These are phyloP conservation scores for Ogataea haglerorum DNA, from an alignment of 805 yeast species.

Conservation along the genomic window DNA sequence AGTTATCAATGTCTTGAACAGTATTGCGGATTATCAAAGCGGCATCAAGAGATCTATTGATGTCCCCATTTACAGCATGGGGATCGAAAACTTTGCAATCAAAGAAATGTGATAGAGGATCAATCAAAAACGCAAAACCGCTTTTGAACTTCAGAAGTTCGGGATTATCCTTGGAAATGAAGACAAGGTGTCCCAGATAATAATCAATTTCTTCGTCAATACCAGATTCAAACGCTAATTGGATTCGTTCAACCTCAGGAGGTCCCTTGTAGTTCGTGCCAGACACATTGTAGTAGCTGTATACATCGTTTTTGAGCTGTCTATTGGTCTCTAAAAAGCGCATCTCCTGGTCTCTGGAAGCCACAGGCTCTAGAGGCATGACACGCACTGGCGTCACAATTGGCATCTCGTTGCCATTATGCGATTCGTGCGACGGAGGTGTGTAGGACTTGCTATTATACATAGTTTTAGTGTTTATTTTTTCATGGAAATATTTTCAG, in stretches of 20 bases:
- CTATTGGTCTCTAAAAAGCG: conserved; percentile 30
- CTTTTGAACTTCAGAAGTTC: conserved; percentile 38
- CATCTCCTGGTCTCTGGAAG: conserved; percentile 34
- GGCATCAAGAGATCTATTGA: conserved; percentile 40
- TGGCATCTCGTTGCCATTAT: conserved; percentile 7
- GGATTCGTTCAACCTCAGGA: conserved; percentile 60
- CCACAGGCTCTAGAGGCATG: conserved; percentile 32
- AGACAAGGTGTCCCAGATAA: conserved; percentile 57
- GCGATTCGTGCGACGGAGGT: conserved; percentile 13
- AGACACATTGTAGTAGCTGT: conserved; percentile 30
- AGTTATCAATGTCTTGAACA: conserved; percentile 78
- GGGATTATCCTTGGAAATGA: conserved; percentile 40
- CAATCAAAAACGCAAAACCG: conserved; percentile 40
- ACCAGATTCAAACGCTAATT: conserved; percentile 65
- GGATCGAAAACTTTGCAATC: conserved; percentile 20
- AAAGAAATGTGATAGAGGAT: conserved; percentile 25
- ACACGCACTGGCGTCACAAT: conserved; percentile 13
- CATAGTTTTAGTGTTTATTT: conserved; percentile 6
- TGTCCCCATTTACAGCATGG: conserved; percentile 19
- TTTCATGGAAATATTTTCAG: conserved; percentile 6
- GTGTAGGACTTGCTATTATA: conserved; percentile 16
- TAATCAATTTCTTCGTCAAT: conserved; percentile 66
- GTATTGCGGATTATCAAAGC: conserved; percentile 74
- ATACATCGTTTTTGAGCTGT: conserved; percentile 30
- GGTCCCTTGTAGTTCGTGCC: conserved; percentile 50